Evolutionary conservation across 2,329 filamentous ascomycete genomes (phyloP), one percentile per base, ranked within the genome.

Genomic region (Chalaropsis ovoidea): DNA sequence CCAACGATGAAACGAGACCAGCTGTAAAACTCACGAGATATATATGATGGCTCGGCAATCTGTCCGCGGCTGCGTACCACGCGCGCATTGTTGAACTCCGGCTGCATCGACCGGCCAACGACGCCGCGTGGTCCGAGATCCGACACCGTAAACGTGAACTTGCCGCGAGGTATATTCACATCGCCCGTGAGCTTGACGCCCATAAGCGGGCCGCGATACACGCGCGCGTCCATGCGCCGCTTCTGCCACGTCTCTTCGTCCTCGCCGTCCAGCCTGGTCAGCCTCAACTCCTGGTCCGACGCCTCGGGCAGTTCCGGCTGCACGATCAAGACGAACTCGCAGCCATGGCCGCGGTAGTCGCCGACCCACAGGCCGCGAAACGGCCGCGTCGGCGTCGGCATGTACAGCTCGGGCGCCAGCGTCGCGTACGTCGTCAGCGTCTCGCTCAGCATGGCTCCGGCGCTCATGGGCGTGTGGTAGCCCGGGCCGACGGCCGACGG

Each of bases 141-240:
- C 4, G 90, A 83, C 0, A 86, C 87, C 2, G 89, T 80, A 73
- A 95, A 96, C 0, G 88, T 90, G 70, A 86, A 84, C 74, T 96
- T 88, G 8, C 92, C 93, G 8, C 92, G 82, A 0, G 93, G 93
- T 15, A 97, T 85, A 70, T 96, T 95, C 0, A 87, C 85, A 71
- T 99, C 93, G 0, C 93, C 93, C 0, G 93, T 97, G 42, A 99
- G 77, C 73, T 97, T 97, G 72, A 96, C 85, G 0, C 88, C 93
- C 73, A 92, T 86, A 2, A 97, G 74, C 1, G 85, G 80, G 3
- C 90, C 90, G 13, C 78, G 79, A 69, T 88, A 84, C 0, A 83
- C 77, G 15, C 77, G 75, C 31, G 78, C 77, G 15, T 79, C 76
- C 1, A 73, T 71, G 61, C 78, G 77, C 19, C 81, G 76, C 43